These are phyloP conservation scores for Candida sp. DNA, from an alignment of 1,139 yeast species.

Conservation along the genomic window DNA sequence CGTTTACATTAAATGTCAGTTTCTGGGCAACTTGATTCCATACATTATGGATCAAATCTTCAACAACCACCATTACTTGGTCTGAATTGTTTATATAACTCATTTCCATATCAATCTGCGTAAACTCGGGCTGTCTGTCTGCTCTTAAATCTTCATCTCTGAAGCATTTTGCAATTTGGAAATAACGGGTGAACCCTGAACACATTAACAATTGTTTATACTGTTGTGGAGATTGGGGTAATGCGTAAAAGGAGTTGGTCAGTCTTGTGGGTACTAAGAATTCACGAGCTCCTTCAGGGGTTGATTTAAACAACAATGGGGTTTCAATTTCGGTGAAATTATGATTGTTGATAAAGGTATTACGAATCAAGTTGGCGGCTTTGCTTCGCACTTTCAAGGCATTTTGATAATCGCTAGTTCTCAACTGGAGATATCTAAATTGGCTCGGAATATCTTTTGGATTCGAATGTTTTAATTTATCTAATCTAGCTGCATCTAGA, in stretches of 20 bases:
- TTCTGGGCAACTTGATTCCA: conserved; percentile 51
- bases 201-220: conserved; percentile 94
- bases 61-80: conserved; percentile 63
- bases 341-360: conserved; percentile 37
- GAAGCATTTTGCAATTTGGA: conserved; percentile 90
- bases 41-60: conserved; percentile 48
- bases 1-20: conserved; percentile 33
- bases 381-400: conserved; percentile 60
- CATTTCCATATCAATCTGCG: conserved; percentile 95
- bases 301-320: conserved; percentile 87
- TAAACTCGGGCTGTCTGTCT: conserved; percentile 97
- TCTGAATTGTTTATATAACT: conserved; percentile 70
- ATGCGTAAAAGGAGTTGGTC: conserved; percentile 67
- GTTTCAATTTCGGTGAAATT: conserved; percentile 86
- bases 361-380: conserved; percentile 55
- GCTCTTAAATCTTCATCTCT: conserved; percentile 94
- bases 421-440: conserved; percentile 73
- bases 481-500: conserved; percentile 68
- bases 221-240: conserved; percentile 98
- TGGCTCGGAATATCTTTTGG: conserved; percentile 69
- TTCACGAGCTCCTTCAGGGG: conserved; percentile 98
- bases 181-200: conserved; percentile 82
- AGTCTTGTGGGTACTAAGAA: conserved; percentile 88
- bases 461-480: conserved; percentile 47
- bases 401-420: conserved; percentile 59